Evolutionary conservation across 352 stramenopile genomes (phyloP), one percentile per base, ranked within the genome.

Genomic region (Phytophthora chlamydospora): DNA sequence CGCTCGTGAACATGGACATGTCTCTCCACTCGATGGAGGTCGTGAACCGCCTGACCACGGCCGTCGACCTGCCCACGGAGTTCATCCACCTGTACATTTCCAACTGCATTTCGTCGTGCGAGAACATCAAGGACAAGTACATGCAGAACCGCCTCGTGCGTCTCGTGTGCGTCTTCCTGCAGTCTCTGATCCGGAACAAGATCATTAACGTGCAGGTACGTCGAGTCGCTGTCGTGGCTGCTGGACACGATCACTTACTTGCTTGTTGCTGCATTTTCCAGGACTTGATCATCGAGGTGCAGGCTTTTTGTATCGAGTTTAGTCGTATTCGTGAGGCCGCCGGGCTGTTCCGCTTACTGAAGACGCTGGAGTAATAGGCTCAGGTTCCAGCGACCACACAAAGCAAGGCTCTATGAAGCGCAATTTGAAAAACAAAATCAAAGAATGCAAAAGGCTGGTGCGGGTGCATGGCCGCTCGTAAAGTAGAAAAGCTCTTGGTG

Each of bases 231-330:
- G 29, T 40, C 34, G 14, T 58, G 32, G 24, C 33, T 16, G 21
- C 38, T 33, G 9, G 19, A 4, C 36, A 12, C 49, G 43, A 16
- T 51, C 12, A 40, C 32, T 79, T 60, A 79, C 47, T 56, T 71
- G 27, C 54, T 24, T 53, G 29, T 47, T 44, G n/a, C 40, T n/a
- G 8, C 43, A n/a, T 29, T 46, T 34, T 70, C 27, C 59, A 97
- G 80, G 97, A 99, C 73, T 85, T 99, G 66, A 99, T 98, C 75
- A 98, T 99, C 75, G 97, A 99, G 73, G 91, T 99, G 35, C 96
- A 99, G 74, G 92, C 97, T 58, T 99, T 99, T 83, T 99, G 97
- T 83, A 99, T 99, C 70, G 95, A 99, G 77, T 99, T 99, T 87
- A 98, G 93, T 73, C 87, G 96, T 43, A 99, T 99, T 71, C 87